These are phyloP conservation scores for Pseudocercospora fuligena DNA, from an alignment of 2,329 filamentous ascomycete species.

Conservation along the genomic window DNA sequence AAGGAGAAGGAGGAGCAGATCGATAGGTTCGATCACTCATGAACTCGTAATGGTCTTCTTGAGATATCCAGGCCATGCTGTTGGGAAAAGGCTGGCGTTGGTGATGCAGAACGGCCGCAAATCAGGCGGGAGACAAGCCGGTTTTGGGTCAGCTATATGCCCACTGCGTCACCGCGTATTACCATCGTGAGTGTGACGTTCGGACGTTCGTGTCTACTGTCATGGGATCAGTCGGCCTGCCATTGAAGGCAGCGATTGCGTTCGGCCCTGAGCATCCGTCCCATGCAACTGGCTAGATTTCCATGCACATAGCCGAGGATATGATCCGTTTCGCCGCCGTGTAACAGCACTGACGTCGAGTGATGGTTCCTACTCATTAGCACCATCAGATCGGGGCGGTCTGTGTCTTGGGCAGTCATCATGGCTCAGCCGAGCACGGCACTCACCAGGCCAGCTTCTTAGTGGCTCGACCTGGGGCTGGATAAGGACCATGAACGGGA, in stretches of 20 bases:
- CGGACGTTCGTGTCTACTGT: background rate
- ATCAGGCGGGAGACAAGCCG: background rate
- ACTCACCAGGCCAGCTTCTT: background rate
- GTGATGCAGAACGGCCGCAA: background rate
- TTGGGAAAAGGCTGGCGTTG: background rate
- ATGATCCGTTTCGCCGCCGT: background rate
- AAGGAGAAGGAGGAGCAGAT: conserved; percentile 4
- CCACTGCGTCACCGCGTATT: conserved; percentile 1
- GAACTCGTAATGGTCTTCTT: conserved; percentile 10
- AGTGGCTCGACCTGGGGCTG: background rate
- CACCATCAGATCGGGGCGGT: background rate
- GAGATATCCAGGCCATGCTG: conserved; percentile 4
- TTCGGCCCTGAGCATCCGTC: background rate
- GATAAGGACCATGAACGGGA: background rate
- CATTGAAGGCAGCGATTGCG: background rate
- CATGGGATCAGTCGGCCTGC: background rate
- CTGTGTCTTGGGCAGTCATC: background rate
- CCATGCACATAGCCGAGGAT: conserved; percentile 7
- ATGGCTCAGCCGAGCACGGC: background rate
- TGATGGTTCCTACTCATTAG: background rate
- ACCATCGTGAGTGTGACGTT: conserved; percentile 4
- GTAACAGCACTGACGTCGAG: background rate
- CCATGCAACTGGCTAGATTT: background rate
- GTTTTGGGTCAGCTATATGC: background rate
- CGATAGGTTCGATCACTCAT: conserved; percentile 9